phyloP scores from a whole-genome alignment of 2,329 filamentous ascomycete genomes.

The Pestalotiopsis sp. region DNA sequence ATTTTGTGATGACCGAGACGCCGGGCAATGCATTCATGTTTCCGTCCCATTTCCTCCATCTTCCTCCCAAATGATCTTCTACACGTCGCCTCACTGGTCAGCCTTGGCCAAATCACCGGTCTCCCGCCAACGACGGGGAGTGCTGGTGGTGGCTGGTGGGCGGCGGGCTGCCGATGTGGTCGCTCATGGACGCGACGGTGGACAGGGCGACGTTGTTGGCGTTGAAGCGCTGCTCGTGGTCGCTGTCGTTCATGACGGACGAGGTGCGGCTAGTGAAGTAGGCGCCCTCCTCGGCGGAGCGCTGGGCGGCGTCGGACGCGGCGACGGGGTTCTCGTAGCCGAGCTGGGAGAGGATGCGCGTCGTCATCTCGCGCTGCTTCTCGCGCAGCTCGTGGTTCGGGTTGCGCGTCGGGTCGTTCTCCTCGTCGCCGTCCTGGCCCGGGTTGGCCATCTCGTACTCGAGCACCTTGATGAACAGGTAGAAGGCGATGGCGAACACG shows the following conservation, averaged over 20 bases:
- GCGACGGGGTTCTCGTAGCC: slow-evolving; percentile 13
- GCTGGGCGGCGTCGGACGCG: neutral
- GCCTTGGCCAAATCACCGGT: neutral
- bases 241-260: slow-evolving; percentile 11
- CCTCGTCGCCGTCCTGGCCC: slow-evolving; percentile 32
- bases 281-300: slow-evolving; percentile 17
- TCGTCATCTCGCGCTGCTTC: slow-evolving; percentile 20
- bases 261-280: slow-evolving; percentile 13
- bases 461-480: slow-evolving; percentile 42
- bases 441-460: slow-evolving; percentile 42
- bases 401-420: slow-evolving; percentile 21
- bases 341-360: slow-evolving; percentile 16
- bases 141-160: neutral
- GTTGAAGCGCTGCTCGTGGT: slow-evolving; percentile 1
- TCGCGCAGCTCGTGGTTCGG: slow-evolving; percentile 21
- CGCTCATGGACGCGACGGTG: slow-evolving; percentile 19
- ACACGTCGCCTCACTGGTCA: neutral
- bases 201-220: slow-evolving; percentile 14
- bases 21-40: neutral
- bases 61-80: neutral
- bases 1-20: neutral
- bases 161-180: neutral
- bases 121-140: neutral
- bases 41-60: neutral
- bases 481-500: slow-evolving; percentile 38